Evolutionary conservation across 345 rosid genomes (phyloP).

Genomic region (Iberis pinnata): DNA sequence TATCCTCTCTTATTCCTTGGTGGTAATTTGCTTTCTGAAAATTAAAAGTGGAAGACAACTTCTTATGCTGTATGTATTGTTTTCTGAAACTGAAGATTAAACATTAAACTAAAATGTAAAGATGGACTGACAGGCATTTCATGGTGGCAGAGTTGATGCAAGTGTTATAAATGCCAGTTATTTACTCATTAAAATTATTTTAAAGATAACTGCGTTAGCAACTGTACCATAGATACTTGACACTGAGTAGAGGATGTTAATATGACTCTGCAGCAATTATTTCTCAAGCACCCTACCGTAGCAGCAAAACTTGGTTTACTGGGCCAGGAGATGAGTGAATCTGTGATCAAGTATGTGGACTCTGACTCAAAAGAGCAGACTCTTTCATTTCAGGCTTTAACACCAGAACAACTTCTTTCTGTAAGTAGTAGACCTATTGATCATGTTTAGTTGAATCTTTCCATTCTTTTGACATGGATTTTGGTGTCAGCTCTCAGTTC

Average conservation of each 20-base stretch:
- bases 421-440: conserved; percentile 40
- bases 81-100: too few species aligned
- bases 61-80: too few species aligned
- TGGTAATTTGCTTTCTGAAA: too few species aligned
- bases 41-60: too few species aligned
- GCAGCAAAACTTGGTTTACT: conserved; percentile 58
- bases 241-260: neutral
- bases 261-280: conserved; percentile 53
- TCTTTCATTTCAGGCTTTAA: conserved; percentile 37
- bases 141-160: too few species aligned
- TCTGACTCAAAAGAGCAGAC: conserved; percentile 26
- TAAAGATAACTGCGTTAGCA: too few species aligned
- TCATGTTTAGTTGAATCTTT: too few species aligned
- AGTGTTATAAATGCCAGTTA: too few species aligned
- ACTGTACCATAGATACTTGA: conserved; percentile 4
- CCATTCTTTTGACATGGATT: conserved; percentile 14
- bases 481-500: conserved; percentile 60
- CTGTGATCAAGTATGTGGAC: conserved; percentile 29
- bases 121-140: too few species aligned
- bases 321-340: conserved; percentile 24
- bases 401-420: conserved; percentile 49
- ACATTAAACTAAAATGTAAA: too few species aligned
- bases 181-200: too few species aligned
- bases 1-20: conserved; percentile 5
- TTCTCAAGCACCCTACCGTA: conserved; percentile 53